Conservation (phyloP, 306 rosid genomes). For the Ammopiptanthus mongolicus region DNA sequence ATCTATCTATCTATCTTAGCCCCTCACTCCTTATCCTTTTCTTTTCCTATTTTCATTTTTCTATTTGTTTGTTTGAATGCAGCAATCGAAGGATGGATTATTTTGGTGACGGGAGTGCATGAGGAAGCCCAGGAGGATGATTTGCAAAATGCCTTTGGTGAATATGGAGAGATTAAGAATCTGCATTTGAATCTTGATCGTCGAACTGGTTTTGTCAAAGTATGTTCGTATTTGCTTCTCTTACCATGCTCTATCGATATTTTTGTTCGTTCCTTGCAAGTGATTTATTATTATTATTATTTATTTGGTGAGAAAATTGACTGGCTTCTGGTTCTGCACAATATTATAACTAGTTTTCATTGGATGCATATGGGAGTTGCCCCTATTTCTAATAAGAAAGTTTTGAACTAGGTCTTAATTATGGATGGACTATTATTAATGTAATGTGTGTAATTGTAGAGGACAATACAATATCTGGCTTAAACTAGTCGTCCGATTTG, state of each 20-base stretch:
- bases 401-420: background rate
- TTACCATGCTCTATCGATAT: background rate
- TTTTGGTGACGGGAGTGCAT: conserved; percentile 90
- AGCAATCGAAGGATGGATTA: conserved; percentile 99
- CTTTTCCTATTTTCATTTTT: too few species aligned
- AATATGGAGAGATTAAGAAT: conserved; percentile 87
- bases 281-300: background rate
- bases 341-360: background rate
- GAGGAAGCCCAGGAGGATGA: conserved; percentile 99
- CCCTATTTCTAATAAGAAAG: too few species aligned
- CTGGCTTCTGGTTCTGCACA: background rate
- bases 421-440: too few species aligned
- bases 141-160: conserved; percentile 81
- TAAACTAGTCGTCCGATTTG: too few species aligned
- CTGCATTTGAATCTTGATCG: conserved; percentile 96
- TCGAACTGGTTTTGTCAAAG: conserved; percentile 96
- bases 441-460: too few species aligned
- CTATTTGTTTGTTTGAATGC: background rate
- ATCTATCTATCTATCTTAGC: too few species aligned
- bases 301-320: background rate
- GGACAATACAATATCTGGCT: too few species aligned
- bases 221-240: conserved; percentile 16
- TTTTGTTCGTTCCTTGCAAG: background rate
- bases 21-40: background rate
- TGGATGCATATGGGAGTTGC: background rate